phyloP scores from a whole-genome alignment of 2,329 filamentous ascomycete species.

The Parafenestella ontariensis region DNA sequence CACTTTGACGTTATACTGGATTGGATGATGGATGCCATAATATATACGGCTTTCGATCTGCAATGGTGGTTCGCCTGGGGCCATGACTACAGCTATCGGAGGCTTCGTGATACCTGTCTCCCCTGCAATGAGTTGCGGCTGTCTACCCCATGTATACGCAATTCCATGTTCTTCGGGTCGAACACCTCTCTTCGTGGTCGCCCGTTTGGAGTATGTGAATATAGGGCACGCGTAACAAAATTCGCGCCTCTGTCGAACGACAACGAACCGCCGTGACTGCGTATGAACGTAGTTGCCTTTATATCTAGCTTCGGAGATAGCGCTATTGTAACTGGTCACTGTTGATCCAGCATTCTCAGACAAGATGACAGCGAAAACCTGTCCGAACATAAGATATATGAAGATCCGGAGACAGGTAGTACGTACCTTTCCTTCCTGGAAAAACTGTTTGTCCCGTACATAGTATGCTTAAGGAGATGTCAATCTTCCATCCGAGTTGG shows the following conservation, averaged over 20 bases:
- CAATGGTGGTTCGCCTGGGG: background rate
- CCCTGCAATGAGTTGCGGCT: conserved; percentile 9
- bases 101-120: conserved; percentile 48
- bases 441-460: background rate
- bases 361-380: background rate
- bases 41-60: conserved; percentile 22
- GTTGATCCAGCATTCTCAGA: background rate
- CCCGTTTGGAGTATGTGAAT: conserved; percentile 47
- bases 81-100: conserved; percentile 40
- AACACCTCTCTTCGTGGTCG: conserved; percentile 45
- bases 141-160: conserved; percentile 30
- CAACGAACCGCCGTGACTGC: conserved; percentile 25
- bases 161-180: conserved; percentile 46
- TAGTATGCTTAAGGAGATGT: background rate
- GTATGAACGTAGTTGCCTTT: conserved; percentile 10
- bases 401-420: too few species aligned
- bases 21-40: conserved; percentile 48
- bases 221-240: conserved; percentile 41
- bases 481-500: background rate
- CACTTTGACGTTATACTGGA: conserved; percentile 54
- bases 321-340: conserved; percentile 1
- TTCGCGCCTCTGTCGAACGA: conserved; percentile 15
- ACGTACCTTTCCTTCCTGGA: background rate
- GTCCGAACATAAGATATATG: too few species aligned
- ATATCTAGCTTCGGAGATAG: conserved; percentile 8